phyloP scores from a whole-genome alignment of 176 grass and related monocot species.

The Secale cereale region DNA sequence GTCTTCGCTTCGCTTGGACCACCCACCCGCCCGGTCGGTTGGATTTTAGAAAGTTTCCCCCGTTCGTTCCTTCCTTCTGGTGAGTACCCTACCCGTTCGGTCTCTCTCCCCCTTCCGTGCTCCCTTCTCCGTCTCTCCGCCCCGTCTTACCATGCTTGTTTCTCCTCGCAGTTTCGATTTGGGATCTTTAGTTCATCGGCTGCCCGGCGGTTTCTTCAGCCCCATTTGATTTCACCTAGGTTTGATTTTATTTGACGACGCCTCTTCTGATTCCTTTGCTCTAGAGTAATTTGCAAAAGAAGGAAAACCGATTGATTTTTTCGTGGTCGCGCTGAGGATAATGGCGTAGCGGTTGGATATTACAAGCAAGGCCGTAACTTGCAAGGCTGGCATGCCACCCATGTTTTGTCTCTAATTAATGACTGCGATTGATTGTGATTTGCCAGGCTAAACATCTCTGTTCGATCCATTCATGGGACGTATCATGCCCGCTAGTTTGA shows the following conservation, averaged over 20 bases:
- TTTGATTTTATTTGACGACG: background rate
- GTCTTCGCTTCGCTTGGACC: background rate
- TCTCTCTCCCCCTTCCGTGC: background rate
- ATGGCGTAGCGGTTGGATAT: background rate
- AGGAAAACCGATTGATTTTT: background rate
- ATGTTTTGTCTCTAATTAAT: slow-evolving; percentile 6
- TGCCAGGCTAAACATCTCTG: background rate
- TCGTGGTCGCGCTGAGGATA: slow-evolving; percentile 17
- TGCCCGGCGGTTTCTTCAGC: background rate
- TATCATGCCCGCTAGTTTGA: slow-evolving; percentile 3
- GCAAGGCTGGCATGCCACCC: slow-evolving; percentile 28
- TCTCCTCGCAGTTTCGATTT: slow-evolving; percentile 9
- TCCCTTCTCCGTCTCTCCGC: background rate
- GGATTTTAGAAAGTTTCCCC: background rate
- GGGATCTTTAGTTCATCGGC: background rate
- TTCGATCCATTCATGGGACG: background rate
- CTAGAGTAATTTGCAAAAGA: background rate
- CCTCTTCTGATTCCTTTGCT: background rate
- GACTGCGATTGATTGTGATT: slow-evolving; percentile 7
- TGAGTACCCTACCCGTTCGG: background rate
- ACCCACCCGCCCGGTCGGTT: background rate
- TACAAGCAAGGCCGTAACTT: slow-evolving; percentile 1
- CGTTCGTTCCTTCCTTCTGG: background rate
- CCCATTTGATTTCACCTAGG: background rate
- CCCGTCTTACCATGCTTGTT: background rate